A percentile compares a stretch with the other conserved stretches of the same genome.
phyloP scores from a whole-genome alignment of 2,329 filamentous ascomycete species.

The Apiospora marii region DNA sequence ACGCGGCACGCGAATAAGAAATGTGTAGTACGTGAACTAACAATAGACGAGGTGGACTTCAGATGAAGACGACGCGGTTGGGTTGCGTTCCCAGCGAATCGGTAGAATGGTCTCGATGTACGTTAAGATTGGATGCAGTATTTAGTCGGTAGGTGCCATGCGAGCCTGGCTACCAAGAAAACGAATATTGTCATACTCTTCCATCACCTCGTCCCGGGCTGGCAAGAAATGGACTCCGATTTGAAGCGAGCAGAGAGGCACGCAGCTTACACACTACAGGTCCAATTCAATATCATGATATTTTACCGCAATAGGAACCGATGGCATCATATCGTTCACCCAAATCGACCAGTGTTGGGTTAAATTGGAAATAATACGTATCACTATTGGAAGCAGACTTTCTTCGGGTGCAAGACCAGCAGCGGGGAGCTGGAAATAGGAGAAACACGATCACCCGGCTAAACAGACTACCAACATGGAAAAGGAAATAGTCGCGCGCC shows the following conservation, averaged over 20 bases:
- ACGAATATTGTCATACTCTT: neutral
- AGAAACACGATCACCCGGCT: neutral
- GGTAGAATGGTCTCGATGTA: neutral
- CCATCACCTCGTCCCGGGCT: neutral
- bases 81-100: neutral
- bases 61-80: neutral
- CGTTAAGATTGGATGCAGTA: neutral
- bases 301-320: neutral
- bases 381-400: neutral
- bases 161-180: neutral
- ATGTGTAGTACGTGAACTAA: neutral
- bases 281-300: neutral
- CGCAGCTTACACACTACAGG: neutral
- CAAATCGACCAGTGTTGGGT: neutral
- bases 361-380: neutral
- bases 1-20: no score
- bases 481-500: neutral
- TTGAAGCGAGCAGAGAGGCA: no score
- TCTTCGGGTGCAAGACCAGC: neutral
- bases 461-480: neutral
- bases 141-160: neutral
- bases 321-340: neutral
- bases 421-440: neutral
- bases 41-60: neutral
- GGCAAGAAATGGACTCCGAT: neutral